These are phyloP conservation scores for Coniophora puteana DNA, from an alignment of 1,284 basidiomycete species.

Conservation along the genomic window DNA sequence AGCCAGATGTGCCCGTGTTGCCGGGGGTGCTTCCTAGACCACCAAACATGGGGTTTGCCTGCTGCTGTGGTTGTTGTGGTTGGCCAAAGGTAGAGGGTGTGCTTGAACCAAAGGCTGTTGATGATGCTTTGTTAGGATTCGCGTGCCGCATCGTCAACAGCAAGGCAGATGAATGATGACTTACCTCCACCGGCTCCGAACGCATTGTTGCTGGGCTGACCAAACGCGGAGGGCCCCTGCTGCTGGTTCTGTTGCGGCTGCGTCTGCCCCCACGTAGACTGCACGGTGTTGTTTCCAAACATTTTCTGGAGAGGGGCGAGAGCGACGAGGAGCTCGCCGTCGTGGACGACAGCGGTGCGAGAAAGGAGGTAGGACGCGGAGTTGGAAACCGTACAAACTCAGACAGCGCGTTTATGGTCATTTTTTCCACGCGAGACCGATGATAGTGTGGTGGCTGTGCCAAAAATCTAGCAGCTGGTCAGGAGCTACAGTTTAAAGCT, in stretches of 20 bases:
- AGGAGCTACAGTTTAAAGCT: no score
- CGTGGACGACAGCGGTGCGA: background rate
- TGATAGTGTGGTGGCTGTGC: no score
- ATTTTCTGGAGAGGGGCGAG: conserved; percentile 40
- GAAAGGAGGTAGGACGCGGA: conserved; percentile 18
- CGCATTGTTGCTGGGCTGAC: conserved; percentile 42
- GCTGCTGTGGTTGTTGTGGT: conserved; percentile 47
- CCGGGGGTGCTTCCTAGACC: conserved; percentile 38
- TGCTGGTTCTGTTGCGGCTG: conserved; percentile 47
- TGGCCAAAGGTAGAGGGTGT: conserved; percentile 41
- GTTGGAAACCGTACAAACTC: conserved; percentile 8
- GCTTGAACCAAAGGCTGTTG: conserved; percentile 40
- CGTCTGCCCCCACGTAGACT: conserved; percentile 63
- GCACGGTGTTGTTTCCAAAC: conserved; percentile 50
- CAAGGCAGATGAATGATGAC: conserved; percentile 28
- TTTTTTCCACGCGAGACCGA: background rate
- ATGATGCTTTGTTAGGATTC: conserved; percentile 24
- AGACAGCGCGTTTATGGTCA: background rate
- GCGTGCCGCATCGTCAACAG: conserved; percentile 27
- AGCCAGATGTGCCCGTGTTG: conserved; percentile 40
- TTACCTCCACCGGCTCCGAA: conserved; percentile 43
- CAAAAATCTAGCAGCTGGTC: background rate
- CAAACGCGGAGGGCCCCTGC: conserved; percentile 39
- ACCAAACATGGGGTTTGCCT: conserved; percentile 78
- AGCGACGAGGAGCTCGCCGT: conserved; percentile 1